phyloP scores from a whole-genome alignment of 2,329 filamentous ascomycete species.

The Fusarium mundagurra region DNA sequence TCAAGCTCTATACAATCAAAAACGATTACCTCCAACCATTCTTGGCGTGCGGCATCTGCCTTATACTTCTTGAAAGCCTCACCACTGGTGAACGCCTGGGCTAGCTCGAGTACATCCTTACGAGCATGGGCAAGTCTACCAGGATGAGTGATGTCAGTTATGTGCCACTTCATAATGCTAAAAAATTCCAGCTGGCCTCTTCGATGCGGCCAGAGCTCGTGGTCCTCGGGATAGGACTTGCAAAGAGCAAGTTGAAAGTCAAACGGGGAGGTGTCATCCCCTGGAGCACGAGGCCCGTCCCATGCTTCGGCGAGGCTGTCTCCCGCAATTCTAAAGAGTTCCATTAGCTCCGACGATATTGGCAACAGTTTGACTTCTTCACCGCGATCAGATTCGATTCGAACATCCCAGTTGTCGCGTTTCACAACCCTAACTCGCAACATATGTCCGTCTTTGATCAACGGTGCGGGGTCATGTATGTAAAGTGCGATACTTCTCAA shows the following conservation, averaged over 20 bases:
- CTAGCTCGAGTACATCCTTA: neutral
- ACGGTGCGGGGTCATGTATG: neutral
- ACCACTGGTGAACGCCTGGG: neutral
- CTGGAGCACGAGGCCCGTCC: neutral
- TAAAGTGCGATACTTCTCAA: neutral
- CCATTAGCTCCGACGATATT: neutral
- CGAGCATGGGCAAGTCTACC: neutral
- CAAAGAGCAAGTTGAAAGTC: neutral
- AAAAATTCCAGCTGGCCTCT: neutral
- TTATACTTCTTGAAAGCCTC: neutral
- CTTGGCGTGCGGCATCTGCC: rapidly evolving
- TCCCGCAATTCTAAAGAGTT: neutral
- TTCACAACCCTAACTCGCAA: neutral
- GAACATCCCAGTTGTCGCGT: neutral
- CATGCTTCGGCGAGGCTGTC: neutral
- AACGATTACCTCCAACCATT: neutral
- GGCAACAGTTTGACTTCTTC: neutral
- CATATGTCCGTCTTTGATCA: neutral
- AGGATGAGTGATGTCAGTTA: rapidly evolving
- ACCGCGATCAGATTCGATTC: neutral
- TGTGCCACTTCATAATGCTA: neutral
- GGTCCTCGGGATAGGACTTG: neutral
- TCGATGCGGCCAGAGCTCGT: neutral
- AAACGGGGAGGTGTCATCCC: neutral
- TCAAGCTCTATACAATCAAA: neutral